Percentiles rank a stretch among this genome's conserved stretches.
phyloP scores from a whole-genome alignment of 768 basidiomycete genomes.

The Tephrocybe sp. region DNA sequence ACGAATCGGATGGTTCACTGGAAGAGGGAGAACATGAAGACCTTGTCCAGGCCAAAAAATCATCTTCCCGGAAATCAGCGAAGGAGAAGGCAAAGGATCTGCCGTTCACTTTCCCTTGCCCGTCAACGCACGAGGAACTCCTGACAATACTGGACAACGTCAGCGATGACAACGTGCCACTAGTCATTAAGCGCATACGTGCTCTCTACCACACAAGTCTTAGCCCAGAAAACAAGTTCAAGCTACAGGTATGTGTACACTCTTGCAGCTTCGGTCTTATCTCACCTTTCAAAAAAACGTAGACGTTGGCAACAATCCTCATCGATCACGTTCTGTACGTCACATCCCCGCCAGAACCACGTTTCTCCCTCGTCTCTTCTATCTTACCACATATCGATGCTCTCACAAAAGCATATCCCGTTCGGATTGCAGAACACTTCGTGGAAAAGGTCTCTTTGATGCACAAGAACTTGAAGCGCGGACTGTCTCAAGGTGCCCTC shows the following conservation, averaged over 20 bases:
- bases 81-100: conserved; percentile 54
- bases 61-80: conserved; percentile 22
- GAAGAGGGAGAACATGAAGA: conserved; percentile 48
- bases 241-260: conserved; percentile 68
- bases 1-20: conserved; percentile 35
- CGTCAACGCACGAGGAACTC: conserved; percentile 83
- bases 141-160: conserved; percentile 76
- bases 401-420: conserved; percentile 79
- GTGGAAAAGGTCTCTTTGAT: conserved; percentile 82
- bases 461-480: conserved; percentile 91
- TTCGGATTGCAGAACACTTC: conserved; percentile 76
- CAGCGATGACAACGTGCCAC: conserved; percentile 70
- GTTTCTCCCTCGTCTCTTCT: conserved; percentile 56
- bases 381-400: conserved; percentile 79
- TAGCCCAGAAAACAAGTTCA: conserved; percentile 88
- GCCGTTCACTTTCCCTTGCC: conserved; percentile 93
- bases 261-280: background rate
- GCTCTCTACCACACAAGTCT: conserved; percentile 91
- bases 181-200: conserved; percentile 87
- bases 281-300: conserved; percentile 1
- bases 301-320: conserved; percentile 77
- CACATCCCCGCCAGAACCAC: conserved; percentile 61
- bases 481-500: conserved; percentile 69
- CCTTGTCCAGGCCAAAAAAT: conserved; percentile 31
- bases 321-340: conserved; percentile 87